These are phyloP conservation scores for Macrolepiota dolichaula DNA, from an alignment of 768 basidiomycete species.

Conservation along the genomic window DNA sequence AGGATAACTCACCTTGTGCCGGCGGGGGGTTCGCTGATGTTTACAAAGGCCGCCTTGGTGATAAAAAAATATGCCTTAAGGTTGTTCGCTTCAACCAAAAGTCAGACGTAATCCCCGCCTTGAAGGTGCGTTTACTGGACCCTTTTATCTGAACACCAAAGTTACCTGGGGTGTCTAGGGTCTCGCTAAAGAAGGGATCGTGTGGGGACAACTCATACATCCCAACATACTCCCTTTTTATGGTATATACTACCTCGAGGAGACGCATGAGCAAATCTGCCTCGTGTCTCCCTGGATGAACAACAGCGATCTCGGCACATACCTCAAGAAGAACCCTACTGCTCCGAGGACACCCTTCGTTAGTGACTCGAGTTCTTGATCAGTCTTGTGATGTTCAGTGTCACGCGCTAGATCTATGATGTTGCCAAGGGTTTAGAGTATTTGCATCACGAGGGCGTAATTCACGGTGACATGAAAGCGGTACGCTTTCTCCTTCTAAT, in stretches of 20 bases:
- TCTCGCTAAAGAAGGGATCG: neutral
- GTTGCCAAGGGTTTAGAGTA: conserved; percentile 10
- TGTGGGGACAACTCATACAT: neutral
- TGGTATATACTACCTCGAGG: too few relatives aligned
- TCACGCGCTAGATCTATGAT: conserved; percentile 6
- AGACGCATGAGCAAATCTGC: too few relatives aligned
- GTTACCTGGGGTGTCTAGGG: neutral
- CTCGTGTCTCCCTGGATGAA: conserved; percentile 11
- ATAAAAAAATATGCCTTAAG: conserved; percentile 21
- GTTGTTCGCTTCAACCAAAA: conserved; percentile 20
- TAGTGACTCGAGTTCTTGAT: neutral
- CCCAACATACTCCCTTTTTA: neutral
- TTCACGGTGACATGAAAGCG: conserved; percentile 17
- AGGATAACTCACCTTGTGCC: conserved; percentile 9
- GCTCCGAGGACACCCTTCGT: conserved; percentile 1
- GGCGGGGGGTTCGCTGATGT: conserved; percentile 26
- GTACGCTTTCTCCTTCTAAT: neutral
- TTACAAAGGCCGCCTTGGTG: conserved; percentile 19
- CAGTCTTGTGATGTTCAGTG: too few relatives aligned
- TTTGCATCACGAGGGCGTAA: conserved; percentile 11
- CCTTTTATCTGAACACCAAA: neutral
- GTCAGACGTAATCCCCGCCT: conserved; percentile 14
- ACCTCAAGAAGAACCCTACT: neutral
- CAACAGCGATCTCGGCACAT: conserved; percentile 5
- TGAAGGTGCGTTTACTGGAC: conserved; percentile 6